Conservation (phyloP, 805 yeast species). For the Wickerhamiella kurtzmanii region DNA sequence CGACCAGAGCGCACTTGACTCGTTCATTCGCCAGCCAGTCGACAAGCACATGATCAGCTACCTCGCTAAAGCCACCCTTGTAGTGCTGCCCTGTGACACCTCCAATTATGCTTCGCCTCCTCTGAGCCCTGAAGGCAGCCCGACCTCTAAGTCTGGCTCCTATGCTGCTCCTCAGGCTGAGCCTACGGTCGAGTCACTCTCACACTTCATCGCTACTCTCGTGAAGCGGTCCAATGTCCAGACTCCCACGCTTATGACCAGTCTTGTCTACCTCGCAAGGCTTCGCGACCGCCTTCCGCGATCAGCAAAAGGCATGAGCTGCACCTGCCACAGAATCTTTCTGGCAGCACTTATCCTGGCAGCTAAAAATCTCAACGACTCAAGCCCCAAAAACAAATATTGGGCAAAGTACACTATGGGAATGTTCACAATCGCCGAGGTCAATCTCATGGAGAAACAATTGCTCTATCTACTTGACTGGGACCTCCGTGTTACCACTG, state of each 20-base stretch:
- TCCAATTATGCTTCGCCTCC: slow-evolving; percentile 18
- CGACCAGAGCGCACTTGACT: slow-evolving; percentile 28
- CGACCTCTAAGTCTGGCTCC: slow-evolving; percentile 1
- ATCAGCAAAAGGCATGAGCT: slow-evolving; percentile 74
- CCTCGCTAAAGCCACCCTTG: slow-evolving; percentile 30
- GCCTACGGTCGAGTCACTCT: slow-evolving; percentile 23
- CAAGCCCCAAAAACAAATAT: slow-evolving; percentile 89
- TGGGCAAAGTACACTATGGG: slow-evolving; percentile 93
- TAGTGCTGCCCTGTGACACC: slow-evolving; percentile 28
- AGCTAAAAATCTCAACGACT: slow-evolving; percentile 88
- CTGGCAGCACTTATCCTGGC: slow-evolving; percentile 77
- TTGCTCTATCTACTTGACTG: slow-evolving; percentile 70
- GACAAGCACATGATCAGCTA: slow-evolving; percentile 29
- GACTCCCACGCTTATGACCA: slow-evolving; percentile 88
- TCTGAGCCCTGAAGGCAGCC: slow-evolving; percentile 13
- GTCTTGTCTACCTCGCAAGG: slow-evolving; percentile 69
- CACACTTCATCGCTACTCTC: slow-evolving; percentile 52
- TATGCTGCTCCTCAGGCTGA: slow-evolving; percentile 13
- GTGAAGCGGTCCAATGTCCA: slow-evolving; percentile 80
- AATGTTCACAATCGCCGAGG: slow-evolving; percentile 57
- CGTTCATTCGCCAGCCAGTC: slow-evolving; percentile 31
- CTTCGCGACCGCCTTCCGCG: slow-evolving; percentile 68
- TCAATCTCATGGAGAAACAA: slow-evolving; percentile 85
- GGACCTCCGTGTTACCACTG: slow-evolving; percentile 59
- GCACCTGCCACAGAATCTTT: slow-evolving; percentile 87